Evolutionary conservation across 1,139 yeast genomes (phyloP).

Genomic region (Suhomyces bolitotheri): DNA sequence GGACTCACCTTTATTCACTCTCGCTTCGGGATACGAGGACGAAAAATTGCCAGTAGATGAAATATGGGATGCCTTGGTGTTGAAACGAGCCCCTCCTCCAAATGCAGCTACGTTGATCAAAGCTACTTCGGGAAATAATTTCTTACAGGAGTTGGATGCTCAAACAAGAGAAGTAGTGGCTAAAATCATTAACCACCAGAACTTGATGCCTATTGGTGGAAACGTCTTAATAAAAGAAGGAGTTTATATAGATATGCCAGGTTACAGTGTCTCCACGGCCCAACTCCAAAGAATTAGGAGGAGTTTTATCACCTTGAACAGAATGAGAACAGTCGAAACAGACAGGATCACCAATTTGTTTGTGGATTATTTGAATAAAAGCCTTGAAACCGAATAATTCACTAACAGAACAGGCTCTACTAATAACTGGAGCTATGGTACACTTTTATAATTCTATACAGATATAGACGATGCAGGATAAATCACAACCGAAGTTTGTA

Average conservation of each 20-base stretch:
- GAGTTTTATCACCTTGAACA: constrained; percentile 74
- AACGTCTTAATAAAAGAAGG: constrained; percentile 40
- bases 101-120: constrained; percentile 75
- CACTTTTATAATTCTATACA: constrained; percentile 3
- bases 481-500: too few species aligned
- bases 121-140: constrained; percentile 72
- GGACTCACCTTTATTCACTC: constrained; percentile 89
- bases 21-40: constrained; percentile 58
- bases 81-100: constrained; percentile 65
- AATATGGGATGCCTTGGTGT: constrained; percentile 70
- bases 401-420: neutral
- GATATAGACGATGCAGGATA: too few species aligned
- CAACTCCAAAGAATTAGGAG: constrained; percentile 83
- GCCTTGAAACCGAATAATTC: constrained; percentile 27
- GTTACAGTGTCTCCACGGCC: constrained; percentile 63
- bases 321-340: constrained; percentile 70
- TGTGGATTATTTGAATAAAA: constrained; percentile 68
- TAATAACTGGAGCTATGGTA: constrained; percentile 1
- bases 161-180: constrained; percentile 65
- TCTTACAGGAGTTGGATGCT: constrained; percentile 75
- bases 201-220: constrained; percentile 56
- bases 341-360: constrained; percentile 70
- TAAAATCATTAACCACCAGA: constrained; percentile 61
- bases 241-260: constrained; percentile 61
- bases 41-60: constrained; percentile 60